phyloP scores from a whole-genome alignment of 1,284 basidiomycete species.

The Neolentinus lepideus region DNA sequence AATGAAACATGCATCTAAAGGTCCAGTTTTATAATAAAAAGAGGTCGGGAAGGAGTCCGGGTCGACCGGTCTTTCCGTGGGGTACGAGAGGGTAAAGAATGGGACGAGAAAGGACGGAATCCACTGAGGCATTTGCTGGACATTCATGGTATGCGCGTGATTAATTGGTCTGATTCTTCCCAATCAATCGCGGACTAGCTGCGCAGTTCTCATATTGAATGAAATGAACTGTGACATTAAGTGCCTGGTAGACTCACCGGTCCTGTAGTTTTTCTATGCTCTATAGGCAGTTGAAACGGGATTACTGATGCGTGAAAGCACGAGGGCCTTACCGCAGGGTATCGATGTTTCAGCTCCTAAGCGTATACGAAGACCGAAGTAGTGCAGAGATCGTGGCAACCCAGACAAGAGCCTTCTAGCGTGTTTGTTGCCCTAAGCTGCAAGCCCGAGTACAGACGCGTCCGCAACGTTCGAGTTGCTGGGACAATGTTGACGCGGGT shows the following conservation, averaged over 20 bases:
- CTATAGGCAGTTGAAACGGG: neutral
- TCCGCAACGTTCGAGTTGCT: neutral
- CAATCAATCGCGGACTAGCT: neutral
- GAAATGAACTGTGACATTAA: neutral
- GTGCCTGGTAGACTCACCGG: neutral
- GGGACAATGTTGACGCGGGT: no score
- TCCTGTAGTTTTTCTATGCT: neutral
- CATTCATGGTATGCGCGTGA: constrained; percentile 20
- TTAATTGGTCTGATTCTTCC: neutral
- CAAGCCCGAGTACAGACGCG: neutral
- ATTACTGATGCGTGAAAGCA: neutral
- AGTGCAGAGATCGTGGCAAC: neutral
- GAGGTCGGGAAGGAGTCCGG: constrained; percentile 67
- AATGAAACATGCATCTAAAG: constrained; percentile 65
- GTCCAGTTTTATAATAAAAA: constrained; percentile 62
- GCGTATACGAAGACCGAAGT: neutral
- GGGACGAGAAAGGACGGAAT: constrained; percentile 50
- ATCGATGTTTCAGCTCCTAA: neutral
- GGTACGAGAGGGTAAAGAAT: constrained; percentile 74
- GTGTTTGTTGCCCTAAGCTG: neutral
- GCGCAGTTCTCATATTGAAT: neutral
- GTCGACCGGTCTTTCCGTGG: constrained; percentile 40
- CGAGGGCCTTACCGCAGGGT: neutral
- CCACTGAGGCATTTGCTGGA: constrained; percentile 29
- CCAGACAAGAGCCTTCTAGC: neutral